These are phyloP conservation scores for Chaetomiaceae sp. DNA, from an alignment of 2,329 filamentous ascomycete species.

Conservation along the genomic window DNA sequence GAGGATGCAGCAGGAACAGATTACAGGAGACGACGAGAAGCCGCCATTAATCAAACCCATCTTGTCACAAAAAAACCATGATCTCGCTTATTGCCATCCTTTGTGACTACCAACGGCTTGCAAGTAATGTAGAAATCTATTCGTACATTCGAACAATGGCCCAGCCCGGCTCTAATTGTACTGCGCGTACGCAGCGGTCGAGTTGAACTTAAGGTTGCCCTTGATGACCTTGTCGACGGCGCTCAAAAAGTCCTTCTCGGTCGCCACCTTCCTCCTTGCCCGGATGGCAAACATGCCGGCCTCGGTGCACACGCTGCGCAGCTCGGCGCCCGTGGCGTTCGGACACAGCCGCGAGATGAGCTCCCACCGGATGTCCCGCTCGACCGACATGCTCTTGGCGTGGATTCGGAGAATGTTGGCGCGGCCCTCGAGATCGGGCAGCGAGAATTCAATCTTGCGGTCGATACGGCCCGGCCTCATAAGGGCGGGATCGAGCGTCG, in stretches of 20 bases:
- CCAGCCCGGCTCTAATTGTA: conserved; percentile 69
- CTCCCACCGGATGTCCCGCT: conserved; percentile 98
- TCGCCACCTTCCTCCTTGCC: conserved; percentile 90
- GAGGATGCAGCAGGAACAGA: no score
- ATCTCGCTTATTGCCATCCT: background rate
- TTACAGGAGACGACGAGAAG: background rate
- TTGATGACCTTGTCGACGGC: conserved; percentile 99
- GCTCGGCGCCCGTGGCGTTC: conserved; percentile 92
- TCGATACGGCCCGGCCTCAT: conserved; percentile 98
- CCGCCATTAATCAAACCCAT: background rate
- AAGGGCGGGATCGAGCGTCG: conserved; percentile 90
- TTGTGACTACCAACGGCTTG: conserved; percentile 1
- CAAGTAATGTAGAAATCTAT: conserved; percentile 8
- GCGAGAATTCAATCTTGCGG: conserved; percentile 96
- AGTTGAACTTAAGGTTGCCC: conserved; percentile 99
- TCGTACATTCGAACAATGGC: conserved; percentile 22
- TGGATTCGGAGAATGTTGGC: conserved; percentile 98
- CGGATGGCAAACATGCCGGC: conserved; percentile 98
- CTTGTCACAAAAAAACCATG: background rate
- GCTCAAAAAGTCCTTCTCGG: conserved; percentile 97
- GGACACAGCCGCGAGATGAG: conserved; percentile 95
- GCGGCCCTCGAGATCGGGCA: conserved; percentile 93
- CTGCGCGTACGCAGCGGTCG: conserved; percentile 95
- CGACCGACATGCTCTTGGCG: conserved; percentile 99
- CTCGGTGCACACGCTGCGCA: conserved; percentile 95